Conservation (phyloP, 345 rosid genomes). For the Gynandropsis gynandra region DNA sequence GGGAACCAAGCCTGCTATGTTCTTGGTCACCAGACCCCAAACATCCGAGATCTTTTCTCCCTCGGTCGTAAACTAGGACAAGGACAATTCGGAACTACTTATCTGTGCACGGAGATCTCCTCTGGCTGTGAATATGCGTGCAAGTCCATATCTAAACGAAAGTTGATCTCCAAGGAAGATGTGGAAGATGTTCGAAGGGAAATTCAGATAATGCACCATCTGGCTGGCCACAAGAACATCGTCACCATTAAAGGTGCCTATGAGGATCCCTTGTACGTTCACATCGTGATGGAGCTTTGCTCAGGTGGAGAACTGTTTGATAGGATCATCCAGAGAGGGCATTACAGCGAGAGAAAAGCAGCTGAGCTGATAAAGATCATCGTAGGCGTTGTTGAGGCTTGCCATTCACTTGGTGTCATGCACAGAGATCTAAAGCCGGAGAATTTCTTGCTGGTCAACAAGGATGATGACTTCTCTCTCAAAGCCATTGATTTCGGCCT, state of each 20-base stretch:
- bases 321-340: conserved; percentile 94
- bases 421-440: conserved; percentile 98
- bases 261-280: conserved; percentile 76
- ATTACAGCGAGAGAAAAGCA: conserved; percentile 91
- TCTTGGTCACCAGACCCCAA: conserved; percentile 82
- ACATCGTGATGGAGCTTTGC: conserved; percentile 97
- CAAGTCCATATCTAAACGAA: conserved; percentile 92
- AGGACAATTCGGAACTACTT: conserved; percentile 96
- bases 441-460: conserved; percentile 92
- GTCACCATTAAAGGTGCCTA: conserved; percentile 94
- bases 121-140: conserved; percentile 80
- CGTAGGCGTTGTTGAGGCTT: conserved; percentile 93
- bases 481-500: conserved; percentile 99
- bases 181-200: conserved; percentile 94
- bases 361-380: conserved; percentile 90
- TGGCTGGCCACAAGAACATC: conserved; percentile 91
- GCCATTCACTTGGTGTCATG: conserved; percentile 97
- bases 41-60: conserved; percentile 70
- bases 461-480: conserved; percentile 94
- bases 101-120: conserved; percentile 62
- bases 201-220: conserved; percentile 98
- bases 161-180: conserved; percentile 87
- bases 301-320: conserved; percentile 95
- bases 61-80: conserved; percentile 89
- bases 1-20: conserved; percentile 70